Percentiles rank a stretch among this genome's conserved stretches.
phyloP scores from a whole-genome alignment of 495 filamentous ascomycete species.

The Penicillium manginii region DNA sequence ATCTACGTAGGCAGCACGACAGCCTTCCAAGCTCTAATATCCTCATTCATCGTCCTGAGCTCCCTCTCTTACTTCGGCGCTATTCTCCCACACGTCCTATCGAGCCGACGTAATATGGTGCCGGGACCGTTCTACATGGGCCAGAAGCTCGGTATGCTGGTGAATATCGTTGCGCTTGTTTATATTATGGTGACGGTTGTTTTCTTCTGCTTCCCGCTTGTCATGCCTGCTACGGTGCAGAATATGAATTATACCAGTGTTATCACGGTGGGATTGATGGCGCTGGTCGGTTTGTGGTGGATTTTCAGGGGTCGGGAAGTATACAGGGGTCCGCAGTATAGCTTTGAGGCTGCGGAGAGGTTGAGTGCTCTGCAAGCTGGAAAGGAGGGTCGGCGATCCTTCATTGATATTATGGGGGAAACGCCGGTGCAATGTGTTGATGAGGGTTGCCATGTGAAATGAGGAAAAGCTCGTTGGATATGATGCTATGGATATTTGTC shows the following conservation, averaged over 20 bases:
- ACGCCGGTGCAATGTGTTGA: slow-evolving; percentile 7
- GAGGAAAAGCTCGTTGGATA: neutral
- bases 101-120: slow-evolving; percentile 62
- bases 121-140: slow-evolving; percentile 72
- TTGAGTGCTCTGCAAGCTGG: slow-evolving; percentile 29
- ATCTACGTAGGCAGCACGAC: slow-evolving; percentile 71
- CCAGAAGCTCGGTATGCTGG: slow-evolving; percentile 52
- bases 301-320: slow-evolving; percentile 26
- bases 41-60: slow-evolving; percentile 75
- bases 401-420: slow-evolving; percentile 24
- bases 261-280: slow-evolving; percentile 59
- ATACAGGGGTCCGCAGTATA: slow-evolving; percentile 40
- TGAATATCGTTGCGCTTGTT: slow-evolving; percentile 59
- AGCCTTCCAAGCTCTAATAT: slow-evolving; percentile 73
- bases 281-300: slow-evolving; percentile 42
- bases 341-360: slow-evolving; percentile 35
- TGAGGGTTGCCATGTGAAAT: slow-evolving; percentile 13
- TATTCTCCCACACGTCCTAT: slow-evolving; percentile 69
- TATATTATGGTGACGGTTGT: slow-evolving; percentile 69
- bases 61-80: slow-evolving; percentile 72
- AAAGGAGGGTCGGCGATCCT: slow-evolving; percentile 29
- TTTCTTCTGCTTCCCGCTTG: slow-evolving; percentile 74
- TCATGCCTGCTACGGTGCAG: slow-evolving; percentile 52
- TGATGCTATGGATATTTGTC: neutral
- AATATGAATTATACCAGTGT: slow-evolving; percentile 73